These are phyloP conservation scores for Dendrobium nobile DNA, from an alignment of 106 monocot genomes.

Conservation along the genomic window DNA sequence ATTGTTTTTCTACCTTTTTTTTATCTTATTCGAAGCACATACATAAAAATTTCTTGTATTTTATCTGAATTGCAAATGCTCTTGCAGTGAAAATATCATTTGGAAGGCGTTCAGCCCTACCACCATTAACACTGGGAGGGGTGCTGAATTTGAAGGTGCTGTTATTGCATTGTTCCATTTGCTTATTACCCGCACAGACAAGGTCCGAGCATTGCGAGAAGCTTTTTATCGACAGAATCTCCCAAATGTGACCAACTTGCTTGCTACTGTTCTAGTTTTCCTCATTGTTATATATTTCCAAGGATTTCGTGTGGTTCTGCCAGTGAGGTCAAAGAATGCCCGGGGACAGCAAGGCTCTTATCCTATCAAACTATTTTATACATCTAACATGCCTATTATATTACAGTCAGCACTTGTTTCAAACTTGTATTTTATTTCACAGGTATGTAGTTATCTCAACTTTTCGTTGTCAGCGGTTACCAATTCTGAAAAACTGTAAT, in stretches of 20 bases:
- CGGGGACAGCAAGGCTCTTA: slow-evolving; percentile 44
- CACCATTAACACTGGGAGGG: slow-evolving; percentile 37
- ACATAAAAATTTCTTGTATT: not conserved
- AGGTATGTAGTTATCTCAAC: slow-evolving; percentile 5
- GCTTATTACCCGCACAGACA: slow-evolving; percentile 40
- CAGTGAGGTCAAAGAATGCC: slow-evolving; percentile 45
- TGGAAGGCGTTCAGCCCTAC: slow-evolving; percentile 49
- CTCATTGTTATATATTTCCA: slow-evolving; percentile 43
- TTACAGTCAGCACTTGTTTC: slow-evolving; percentile 46
- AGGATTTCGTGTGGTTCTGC: slow-evolving; percentile 45
- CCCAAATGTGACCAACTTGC: slow-evolving; percentile 40
- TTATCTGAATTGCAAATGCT: not conserved
- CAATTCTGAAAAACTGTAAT: not conserved
- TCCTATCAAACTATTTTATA: slow-evolving; percentile 42
- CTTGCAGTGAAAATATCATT: slow-evolving; percentile 36
- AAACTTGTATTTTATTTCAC: slow-evolving; percentile 43
- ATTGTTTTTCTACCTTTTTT: not conserved
- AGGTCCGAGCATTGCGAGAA: slow-evolving; percentile 37
- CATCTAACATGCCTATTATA: slow-evolving; percentile 48
- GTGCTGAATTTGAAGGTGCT: slow-evolving; percentile 49
- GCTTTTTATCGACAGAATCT: slow-evolving; percentile 44
- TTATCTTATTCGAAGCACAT: not conserved
- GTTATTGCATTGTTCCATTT: slow-evolving; percentile 46
- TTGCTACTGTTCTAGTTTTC: slow-evolving; percentile 41
- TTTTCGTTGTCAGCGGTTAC: not conserved